Evolutionary conservation across 306 rosid species (phyloP).

Genomic region (Castanea sativa): DNA sequence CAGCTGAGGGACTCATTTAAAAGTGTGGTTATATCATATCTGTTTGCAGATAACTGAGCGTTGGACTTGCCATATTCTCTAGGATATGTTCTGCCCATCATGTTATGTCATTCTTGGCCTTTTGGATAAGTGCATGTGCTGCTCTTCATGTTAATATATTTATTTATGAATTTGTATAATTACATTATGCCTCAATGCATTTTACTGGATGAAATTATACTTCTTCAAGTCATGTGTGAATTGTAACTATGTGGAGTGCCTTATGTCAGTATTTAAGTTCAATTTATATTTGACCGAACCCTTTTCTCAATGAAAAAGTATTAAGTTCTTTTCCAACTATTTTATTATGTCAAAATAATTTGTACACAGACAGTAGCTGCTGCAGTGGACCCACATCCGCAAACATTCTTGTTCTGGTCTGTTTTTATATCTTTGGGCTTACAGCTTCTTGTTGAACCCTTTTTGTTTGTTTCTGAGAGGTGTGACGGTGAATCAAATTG

Average conservation of each 20-base stretch:
- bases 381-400: constrained; percentile 67
- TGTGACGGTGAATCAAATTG: constrained; percentile 22
- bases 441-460: constrained; percentile 24
- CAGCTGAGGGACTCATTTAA: neutral
- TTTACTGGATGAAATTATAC: neutral
- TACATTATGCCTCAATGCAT: neutral
- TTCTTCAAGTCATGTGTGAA: neutral
- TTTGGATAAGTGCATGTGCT: neutral
- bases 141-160: neutral
- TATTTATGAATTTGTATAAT: neutral
- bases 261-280: neutral
- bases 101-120: neutral
- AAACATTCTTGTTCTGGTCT: constrained; percentile 84
- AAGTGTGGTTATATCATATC: neutral
- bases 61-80: neutral
- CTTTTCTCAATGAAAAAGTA: constrained; percentile 6
- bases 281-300: constrained; percentile 7
- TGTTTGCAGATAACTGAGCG: neutral
- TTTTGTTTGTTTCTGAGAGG: constrained; percentile 27
- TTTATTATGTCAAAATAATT: constrained; percentile 12
- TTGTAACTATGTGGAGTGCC: too few species aligned
- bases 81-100: neutral
- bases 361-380: constrained; percentile 68
- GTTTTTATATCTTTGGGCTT: constrained; percentile 46
- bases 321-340: neutral